These are phyloP conservation scores for Fonsecaea erecta DNA, from an alignment of 2,329 filamentous ascomycete genomes.

Conservation along the genomic window DNA sequence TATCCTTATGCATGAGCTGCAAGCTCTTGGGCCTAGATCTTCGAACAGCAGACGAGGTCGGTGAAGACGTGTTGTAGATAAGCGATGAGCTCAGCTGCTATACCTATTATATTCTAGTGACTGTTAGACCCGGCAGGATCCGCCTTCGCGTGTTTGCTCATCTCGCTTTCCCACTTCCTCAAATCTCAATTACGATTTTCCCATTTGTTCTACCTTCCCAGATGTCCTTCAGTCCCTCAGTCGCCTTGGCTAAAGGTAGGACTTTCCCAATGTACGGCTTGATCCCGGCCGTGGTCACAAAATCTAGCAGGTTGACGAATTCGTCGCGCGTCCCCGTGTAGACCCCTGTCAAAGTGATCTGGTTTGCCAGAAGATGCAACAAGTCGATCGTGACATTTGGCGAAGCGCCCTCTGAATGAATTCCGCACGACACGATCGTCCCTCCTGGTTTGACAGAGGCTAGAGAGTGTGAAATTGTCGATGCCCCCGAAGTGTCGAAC, in stretches of 20 bases:
- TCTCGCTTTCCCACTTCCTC: not conserved
- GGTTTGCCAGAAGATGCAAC: slow-evolving; percentile 20
- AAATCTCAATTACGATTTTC: slow-evolving; percentile 27
- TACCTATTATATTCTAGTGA: not conserved
- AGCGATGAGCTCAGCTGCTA: not conserved
- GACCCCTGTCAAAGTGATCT: slow-evolving; percentile 23
- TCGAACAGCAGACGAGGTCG: not conserved
- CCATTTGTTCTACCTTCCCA: slow-evolving; percentile 27
- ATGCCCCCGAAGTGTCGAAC: slow-evolving; percentile 27
- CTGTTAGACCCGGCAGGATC: not conserved
- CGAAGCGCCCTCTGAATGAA: slow-evolving; percentile 25
- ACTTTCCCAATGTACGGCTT: slow-evolving; percentile 30
- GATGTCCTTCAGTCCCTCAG: slow-evolving; percentile 27
- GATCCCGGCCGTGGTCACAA: slow-evolving; percentile 22
- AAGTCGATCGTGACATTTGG: slow-evolving; percentile 18
- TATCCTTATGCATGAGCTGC: not conserved
- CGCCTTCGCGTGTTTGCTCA: not conserved
- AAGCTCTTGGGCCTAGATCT: not conserved
- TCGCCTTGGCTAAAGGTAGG: slow-evolving; percentile 21
- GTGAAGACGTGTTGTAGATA: not conserved
- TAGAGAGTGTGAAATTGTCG: slow-evolving; percentile 27
- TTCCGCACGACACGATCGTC: slow-evolving; percentile 27
- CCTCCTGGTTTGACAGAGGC: slow-evolving; percentile 26
- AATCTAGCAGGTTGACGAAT: slow-evolving; percentile 28
- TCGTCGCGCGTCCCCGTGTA: slow-evolving; percentile 32